These are phyloP conservation scores for Botrytis paeoniae DNA, from an alignment of 2,329 filamentous ascomycete genomes.

Conservation along the genomic window DNA sequence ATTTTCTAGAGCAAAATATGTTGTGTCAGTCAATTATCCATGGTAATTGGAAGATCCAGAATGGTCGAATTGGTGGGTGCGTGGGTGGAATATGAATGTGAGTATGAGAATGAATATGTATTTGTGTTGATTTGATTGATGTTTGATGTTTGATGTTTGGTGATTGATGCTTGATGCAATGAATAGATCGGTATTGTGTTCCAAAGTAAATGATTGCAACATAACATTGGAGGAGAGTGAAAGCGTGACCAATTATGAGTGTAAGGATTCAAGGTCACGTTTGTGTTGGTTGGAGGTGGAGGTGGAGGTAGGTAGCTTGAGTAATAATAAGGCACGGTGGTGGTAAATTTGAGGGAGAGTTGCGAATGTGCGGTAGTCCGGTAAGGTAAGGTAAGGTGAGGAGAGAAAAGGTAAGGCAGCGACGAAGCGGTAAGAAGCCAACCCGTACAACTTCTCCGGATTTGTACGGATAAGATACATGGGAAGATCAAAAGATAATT, in stretches of 20 bases:
- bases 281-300: background rate
- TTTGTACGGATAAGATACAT: background rate
- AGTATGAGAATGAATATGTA: background rate
- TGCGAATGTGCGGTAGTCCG: background rate
- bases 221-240: background rate
- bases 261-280: background rate
- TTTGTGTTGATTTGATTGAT: background rate
- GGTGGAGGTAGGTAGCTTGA: background rate
- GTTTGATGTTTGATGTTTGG: constrained; percentile 1
- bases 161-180: background rate
- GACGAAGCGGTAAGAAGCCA: constrained; percentile 2
- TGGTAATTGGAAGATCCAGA: background rate
- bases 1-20: constrained; percentile 7
- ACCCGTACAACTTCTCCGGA: background rate
- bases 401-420: constrained; percentile 1
- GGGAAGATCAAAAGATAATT: background rate
- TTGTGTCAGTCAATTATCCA: constrained; percentile 14
- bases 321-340: background rate
- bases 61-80: constrained; percentile 1
- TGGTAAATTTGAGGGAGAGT: background rate
- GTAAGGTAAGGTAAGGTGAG: background rate
- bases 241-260: background rate
- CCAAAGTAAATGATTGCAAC: background rate
- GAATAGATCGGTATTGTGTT: background rate
- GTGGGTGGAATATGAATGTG: background rate